These are phyloP conservation scores for Sporisorium exsertum DNA, from an alignment of 1,284 basidiomycete species.

Conservation along the genomic window DNA sequence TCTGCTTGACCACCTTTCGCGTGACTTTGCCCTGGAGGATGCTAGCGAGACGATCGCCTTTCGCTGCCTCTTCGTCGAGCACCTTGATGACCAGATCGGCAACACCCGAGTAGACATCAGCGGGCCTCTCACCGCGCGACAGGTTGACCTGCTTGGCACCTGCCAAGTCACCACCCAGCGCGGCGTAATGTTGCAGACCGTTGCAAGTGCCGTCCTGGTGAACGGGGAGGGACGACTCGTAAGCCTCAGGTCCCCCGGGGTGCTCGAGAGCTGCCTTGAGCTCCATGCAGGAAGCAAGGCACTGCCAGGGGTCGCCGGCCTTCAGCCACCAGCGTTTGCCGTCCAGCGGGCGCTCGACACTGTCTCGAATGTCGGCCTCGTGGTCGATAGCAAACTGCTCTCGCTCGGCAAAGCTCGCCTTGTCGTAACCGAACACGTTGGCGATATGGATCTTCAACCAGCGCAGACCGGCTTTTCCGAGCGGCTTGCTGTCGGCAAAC, in stretches of 20 bases:
- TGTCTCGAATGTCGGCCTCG: conserved; percentile 83
- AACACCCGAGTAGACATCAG: conserved; percentile 97
- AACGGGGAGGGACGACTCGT: conserved; percentile 83
- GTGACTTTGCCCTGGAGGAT: conserved; percentile 84
- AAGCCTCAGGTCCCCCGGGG: conserved; percentile 79
- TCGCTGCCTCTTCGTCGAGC: conserved; percentile 73
- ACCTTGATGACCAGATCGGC: conserved; percentile 73
- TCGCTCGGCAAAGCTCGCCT: conserved; percentile 92
- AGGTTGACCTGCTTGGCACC: conserved; percentile 96
- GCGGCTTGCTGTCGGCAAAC: conserved; percentile 83
- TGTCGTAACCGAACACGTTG: conserved; percentile 93
- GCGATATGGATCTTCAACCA: conserved; percentile 95
- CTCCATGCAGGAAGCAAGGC: conserved; percentile 90
- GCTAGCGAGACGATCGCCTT: conserved; percentile 75
- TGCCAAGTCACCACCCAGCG: conserved; percentile 88
- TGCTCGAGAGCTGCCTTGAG: conserved; percentile 76
- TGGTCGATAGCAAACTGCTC: conserved; percentile 82
- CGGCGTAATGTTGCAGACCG: conserved; percentile 97
- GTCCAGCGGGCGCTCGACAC: conserved; percentile 75
- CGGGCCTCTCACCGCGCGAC: conserved; percentile 83
- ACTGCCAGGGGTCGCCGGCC: conserved; percentile 98
- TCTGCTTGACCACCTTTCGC: conserved; percentile 98
- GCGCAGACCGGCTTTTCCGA: conserved; percentile 82
- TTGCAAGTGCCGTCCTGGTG: conserved; percentile 99
- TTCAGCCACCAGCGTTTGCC: conserved; percentile 76